A percentile compares a stretch with the other conserved stretches of the same genome.
phyloP scores from a whole-genome alignment of 768 basidiomycete species.

The Suillus subaureus region DNA sequence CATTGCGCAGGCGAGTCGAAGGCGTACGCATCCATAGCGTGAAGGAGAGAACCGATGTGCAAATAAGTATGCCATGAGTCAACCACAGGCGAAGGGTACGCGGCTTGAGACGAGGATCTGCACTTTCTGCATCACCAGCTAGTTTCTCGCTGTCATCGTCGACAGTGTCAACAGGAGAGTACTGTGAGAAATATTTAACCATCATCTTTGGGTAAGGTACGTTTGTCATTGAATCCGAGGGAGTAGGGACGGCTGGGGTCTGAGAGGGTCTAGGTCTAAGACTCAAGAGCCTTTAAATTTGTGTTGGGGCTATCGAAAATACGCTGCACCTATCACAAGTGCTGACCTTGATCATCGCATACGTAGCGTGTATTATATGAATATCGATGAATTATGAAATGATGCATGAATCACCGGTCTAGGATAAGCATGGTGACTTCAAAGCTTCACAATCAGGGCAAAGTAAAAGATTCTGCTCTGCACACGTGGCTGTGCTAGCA shows the following conservation, averaged over 20 bases:
- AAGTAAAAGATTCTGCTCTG: too few relatives aligned
- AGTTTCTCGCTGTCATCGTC: conserved; percentile 2
- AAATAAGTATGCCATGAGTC: conserved; percentile 2
- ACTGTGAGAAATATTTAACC: neutral
- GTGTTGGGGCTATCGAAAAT: neutral
- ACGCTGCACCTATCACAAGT: too few relatives aligned
- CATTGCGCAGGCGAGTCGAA: neutral
- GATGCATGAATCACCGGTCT: too few relatives aligned
- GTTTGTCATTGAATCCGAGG: neutral
- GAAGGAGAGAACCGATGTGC: conserved; percentile 9
- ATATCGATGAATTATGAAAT: neutral
- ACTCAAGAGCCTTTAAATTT: neutral
- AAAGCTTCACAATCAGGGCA: too few relatives aligned
- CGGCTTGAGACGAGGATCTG: neutral
- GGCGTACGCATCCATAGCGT: conserved; percentile 12
- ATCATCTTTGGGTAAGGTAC: neutral
- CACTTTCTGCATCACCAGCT: neutral
- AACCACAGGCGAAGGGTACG: conserved; percentile 7
- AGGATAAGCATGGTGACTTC: too few relatives aligned
- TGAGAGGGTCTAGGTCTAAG: neutral
- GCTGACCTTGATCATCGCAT: neutral
- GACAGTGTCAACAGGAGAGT: neutral
- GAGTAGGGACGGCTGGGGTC: neutral
- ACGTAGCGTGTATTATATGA: neutral
- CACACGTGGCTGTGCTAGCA: too few relatives aligned